Base-by-base conservation (phyloP, 495 filamentous ascomycete species). In the Aspergillus indologenus region DNA sequence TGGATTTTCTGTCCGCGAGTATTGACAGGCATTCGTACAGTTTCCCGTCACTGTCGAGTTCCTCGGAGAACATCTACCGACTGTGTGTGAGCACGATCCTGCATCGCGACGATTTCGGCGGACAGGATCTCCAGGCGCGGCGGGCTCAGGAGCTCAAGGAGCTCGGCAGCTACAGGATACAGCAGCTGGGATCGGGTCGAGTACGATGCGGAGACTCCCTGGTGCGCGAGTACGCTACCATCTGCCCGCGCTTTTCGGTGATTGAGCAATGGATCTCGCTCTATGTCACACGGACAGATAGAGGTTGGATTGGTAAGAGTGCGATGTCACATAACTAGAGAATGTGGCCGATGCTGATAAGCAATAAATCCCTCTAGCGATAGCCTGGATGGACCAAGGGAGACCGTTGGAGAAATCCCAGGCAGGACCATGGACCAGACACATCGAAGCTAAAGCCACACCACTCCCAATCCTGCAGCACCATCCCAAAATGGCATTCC, bases 221-320 rank as follows among this genome's bases (percentile, higher is more conserved):
- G 7, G 52, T 54, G 52, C 52, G 52, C 6, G 52, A 54, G 19
- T 54, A 54, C 23, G n/a, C 52, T 34, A 54, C 34, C 5, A 1
- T 54, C 3, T 43, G 52, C 23, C 18, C 26, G 23, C 24, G n/a
- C 6, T 43, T 54, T 43, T 54, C 52, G 17, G 52, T 54, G 29
- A 43, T 54, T 42, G 52, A 54, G 43, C 52, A 54, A 43, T 43
- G 34, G 34, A 54, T 54, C 5, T 54, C 52, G 34, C 15, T 54
- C 34, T 54, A 17, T 44, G 19, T 44, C 34, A 43, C 26, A 3
- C n/a, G 43, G 19, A 23, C 52, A 43, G 19, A n/a, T 17, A 22
- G 31, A 19, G 52, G 52, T 7, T 54, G 52, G 52, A 11, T 19
- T 42, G 52, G 52, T 54, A 44, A n/a, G 52, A 42, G 26, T 24